Evolutionary conservation across 768 basidiomycete genomes (phyloP).

Genomic region (Lactarius tabidus): DNA sequence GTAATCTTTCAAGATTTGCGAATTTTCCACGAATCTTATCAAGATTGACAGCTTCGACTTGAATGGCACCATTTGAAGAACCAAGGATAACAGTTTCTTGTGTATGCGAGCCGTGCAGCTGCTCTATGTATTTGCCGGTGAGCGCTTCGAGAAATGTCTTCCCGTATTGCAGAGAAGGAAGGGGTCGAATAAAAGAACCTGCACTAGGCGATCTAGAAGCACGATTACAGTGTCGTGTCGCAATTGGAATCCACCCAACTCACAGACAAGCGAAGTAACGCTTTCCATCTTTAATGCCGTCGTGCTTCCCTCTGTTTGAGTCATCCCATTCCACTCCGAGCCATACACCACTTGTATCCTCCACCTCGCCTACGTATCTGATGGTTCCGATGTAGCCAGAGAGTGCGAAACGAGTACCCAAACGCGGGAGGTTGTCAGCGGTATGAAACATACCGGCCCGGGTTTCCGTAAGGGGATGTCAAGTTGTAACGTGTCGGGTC

Average conservation of each 20-base stretch:
- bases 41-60: constrained; percentile 81
- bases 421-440: constrained; percentile 30
- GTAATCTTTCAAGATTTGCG: constrained; percentile 58
- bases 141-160: constrained; percentile 73
- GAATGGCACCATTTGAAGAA: constrained; percentile 76
- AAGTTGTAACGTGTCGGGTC: not conserved
- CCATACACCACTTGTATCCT: constrained; percentile 67
- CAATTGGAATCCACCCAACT: constrained; percentile 29
- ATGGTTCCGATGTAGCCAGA: constrained; percentile 62
- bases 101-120: constrained; percentile 45
- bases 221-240: constrained; percentile 9
- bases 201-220: constrained; percentile 49
- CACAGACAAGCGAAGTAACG: constrained; percentile 79
- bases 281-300: constrained; percentile 72
- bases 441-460: constrained; percentile 2
- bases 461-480: not conserved
- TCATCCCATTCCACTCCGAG: constrained; percentile 99
- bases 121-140: constrained; percentile 71
- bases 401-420: constrained; percentile 54
- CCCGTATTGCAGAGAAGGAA: constrained; percentile 55
- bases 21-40: constrained; percentile 75
- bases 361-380: constrained; percentile 61
- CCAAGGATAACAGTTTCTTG: constrained; percentile 69
- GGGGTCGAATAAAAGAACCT: constrained; percentile 79
- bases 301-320: constrained; percentile 77